Evolutionary conservation across 2,329 filamentous ascomycete genomes (phyloP).

Genomic region (Fusarium euwallaceae): DNA sequence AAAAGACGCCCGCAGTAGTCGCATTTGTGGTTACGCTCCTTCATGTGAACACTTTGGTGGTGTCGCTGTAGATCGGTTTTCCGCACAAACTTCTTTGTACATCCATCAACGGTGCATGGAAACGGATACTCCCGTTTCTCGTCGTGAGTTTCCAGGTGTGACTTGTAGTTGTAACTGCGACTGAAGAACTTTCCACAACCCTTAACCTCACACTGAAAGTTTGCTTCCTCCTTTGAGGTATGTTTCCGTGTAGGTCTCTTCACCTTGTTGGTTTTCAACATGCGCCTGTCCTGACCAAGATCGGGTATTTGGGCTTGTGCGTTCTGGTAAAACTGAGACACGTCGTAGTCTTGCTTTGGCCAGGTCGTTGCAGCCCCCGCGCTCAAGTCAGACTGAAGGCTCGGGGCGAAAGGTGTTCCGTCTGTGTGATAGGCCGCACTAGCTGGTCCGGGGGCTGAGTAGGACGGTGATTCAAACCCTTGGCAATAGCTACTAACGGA

Average conservation of each 20-base stretch:
- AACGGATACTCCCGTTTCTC: constrained; percentile 79
- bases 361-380: constrained; percentile 31
- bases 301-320: constrained; percentile 39
- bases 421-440: constrained; percentile 39
- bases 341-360: constrained; percentile 45
- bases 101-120: constrained; percentile 73
- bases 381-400: constrained; percentile 33
- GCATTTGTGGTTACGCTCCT: constrained; percentile 78
- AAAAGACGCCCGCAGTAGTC: constrained; percentile 79
- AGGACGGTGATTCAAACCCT: constrained; percentile 39
- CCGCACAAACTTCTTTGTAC: constrained; percentile 82
- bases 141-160: constrained; percentile 88
- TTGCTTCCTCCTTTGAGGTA: constrained; percentile 77
- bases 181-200: constrained; percentile 85
- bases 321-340: constrained; percentile 39
- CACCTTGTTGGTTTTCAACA: constrained; percentile 42
- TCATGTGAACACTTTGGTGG: constrained; percentile 78
- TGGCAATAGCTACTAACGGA: constrained; percentile 35
- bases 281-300: constrained; percentile 38
- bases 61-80: constrained; percentile 81
- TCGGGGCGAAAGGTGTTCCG: constrained; percentile 36
- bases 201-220: constrained; percentile 75
- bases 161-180: constrained; percentile 87
- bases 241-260: constrained; percentile 62
- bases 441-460: constrained; percentile 34